phyloP scores from a whole-genome alignment of 2,329 filamentous ascomycete species.

The Penicillium corylophilum region DNA sequence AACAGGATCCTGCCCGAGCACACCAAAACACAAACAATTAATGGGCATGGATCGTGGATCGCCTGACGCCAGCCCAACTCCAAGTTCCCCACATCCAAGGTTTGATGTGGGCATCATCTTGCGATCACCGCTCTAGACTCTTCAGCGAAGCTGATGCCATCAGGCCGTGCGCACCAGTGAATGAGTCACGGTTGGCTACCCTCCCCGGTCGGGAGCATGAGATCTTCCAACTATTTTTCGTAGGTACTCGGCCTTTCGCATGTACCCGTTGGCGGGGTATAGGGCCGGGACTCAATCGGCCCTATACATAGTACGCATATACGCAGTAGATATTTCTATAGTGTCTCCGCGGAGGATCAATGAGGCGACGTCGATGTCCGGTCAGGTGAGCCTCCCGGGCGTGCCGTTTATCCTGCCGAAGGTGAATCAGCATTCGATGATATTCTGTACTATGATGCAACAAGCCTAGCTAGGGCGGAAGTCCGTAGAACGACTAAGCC shows the following conservation, averaged over 20 bases:
- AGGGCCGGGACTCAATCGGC: not conserved
- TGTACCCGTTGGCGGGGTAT: constrained; percentile 14
- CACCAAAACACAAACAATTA: not conserved
- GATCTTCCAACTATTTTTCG: not conserved
- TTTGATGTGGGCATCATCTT: constrained; percentile 13
- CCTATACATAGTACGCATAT: not conserved
- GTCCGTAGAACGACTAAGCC: no score
- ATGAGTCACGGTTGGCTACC: constrained; percentile 23
- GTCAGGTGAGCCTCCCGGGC: constrained; percentile 12
- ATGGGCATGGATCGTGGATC: constrained; percentile 3
- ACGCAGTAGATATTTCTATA: not conserved
- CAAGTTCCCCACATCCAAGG: constrained; percentile 15
- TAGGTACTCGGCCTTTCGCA: constrained; percentile 7
- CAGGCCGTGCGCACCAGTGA: constrained; percentile 8
- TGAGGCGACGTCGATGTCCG: constrained; percentile 7
- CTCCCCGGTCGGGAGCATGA: constrained; percentile 1
- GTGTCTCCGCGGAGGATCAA: constrained; percentile 13
- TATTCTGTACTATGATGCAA: not conserved
- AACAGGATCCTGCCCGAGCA: constrained; percentile 2
- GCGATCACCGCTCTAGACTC: constrained; percentile 13
- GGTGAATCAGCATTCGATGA: not conserved
- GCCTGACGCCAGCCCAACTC: constrained; percentile 9
- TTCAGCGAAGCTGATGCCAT: not conserved
- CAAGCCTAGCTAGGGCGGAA: not conserved
- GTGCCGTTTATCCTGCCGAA: not conserved